Base-by-base conservation (phyloP, 331 rosid genomes). In the Cydonia oblonga region DNA sequence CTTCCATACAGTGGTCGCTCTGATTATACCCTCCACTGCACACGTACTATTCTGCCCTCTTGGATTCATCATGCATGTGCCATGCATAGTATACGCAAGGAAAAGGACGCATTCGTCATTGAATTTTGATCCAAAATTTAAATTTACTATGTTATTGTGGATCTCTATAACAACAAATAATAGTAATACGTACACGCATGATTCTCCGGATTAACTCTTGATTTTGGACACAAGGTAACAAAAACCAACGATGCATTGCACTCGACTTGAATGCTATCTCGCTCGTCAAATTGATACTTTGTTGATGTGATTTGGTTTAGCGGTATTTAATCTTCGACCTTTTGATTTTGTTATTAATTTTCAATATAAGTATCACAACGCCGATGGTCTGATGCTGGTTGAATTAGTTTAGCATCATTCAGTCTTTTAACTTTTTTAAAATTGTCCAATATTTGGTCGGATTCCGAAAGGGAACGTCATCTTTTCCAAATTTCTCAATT, bases 81-180 rank as follows among this genome's bases (percentile, higher is more conserved):
- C 20, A 24, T 25, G n/a, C 18, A 23, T 35, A 9, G 42, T 11
- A 26, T 29, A 42, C 40, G 33, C 65, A 5, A n/a, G n/a, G n/a
- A n/a, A n/a, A 23, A 15, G 59, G 77, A 22, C 24, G 29, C 3
- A 22, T 24, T 6, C 24, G 74, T 29, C 64, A 30, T 22, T 30
- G 24, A 5, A 9, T 56, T 56, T n/a, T 9, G 13, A 30, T 53
- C 7, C 3, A 26, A 19, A 16, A 5, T 2, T 2, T 49, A 15
- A 22, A 44, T 61, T 73, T 73, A 20, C 71, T 51, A 61, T 75
- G 40, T 49, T 73, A 68, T 62, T 60, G 74, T 76, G 74, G 85
- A 80, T 86, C 77, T 82, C 79, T 51, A 81, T 52, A 22, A 75
- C 19, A 38, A 70, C 64, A 25, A 13, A 20, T 56, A 46, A 46